Conservation (phyloP, 2,329 filamentous ascomycete species). For the Thyridium curvatum region DNA sequence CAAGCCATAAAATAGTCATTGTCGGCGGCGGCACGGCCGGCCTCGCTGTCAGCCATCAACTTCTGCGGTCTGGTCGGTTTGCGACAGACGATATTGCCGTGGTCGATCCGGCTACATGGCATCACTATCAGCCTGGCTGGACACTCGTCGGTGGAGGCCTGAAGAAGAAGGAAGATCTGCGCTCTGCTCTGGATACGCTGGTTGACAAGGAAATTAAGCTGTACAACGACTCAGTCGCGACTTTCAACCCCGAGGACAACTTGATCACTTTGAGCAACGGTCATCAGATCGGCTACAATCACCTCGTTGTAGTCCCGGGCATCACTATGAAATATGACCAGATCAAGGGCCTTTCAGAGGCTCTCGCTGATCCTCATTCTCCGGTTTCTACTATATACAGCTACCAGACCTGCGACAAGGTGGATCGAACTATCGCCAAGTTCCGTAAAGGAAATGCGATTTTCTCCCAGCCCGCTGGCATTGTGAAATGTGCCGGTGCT, state of each 20-base stretch:
- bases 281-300: constrained; percentile 53
- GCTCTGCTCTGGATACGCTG: constrained; percentile 40
- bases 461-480: constrained; percentile 53
- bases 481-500: constrained; percentile 55
- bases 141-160: constrained; percentile 62
- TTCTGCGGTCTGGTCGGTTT: constrained; percentile 54
- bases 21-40: constrained; percentile 63
- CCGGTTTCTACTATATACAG: constrained; percentile 52
- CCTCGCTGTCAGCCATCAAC: constrained; percentile 59
- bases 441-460: constrained; percentile 45
- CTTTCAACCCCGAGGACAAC: constrained; percentile 51
- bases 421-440: constrained; percentile 38
- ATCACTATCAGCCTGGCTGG: constrained; percentile 67
- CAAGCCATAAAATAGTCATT: constrained; percentile 58
- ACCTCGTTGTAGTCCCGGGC: constrained; percentile 57
- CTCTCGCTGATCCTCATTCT: constrained; percentile 38
- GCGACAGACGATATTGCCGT: constrained; percentile 54
- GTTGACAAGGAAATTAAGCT: constrained; percentile 56
- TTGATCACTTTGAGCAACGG: constrained; percentile 47
- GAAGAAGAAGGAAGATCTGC: constrained; percentile 54
- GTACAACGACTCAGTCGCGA: constrained; percentile 45
- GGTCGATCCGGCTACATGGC: constrained; percentile 55
- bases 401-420: constrained; percentile 49
- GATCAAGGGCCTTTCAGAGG: constrained; percentile 51
- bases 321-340: constrained; percentile 43